A percentile compares a stretch with the other conserved stretches of the same genome.
Evolutionary conservation across 305 asterid genomes (phyloP).

Genomic region (Caryopteris hybrid): DNA sequence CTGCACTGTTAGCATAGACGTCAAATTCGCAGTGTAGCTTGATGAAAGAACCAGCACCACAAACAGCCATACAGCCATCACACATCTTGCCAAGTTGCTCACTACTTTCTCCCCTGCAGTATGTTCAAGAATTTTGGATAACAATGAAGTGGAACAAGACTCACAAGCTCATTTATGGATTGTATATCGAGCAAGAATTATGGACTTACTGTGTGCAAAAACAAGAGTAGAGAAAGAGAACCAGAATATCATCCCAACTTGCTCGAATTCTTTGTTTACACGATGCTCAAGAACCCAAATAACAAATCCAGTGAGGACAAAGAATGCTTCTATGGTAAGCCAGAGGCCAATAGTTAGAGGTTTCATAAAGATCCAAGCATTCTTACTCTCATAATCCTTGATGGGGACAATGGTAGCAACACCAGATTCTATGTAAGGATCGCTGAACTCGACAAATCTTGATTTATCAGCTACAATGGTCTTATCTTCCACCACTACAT

Average conservation of each 20-base stretch:
- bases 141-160: too few species aligned
- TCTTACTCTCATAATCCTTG: conserved; percentile 26
- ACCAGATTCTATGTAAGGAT: conserved; percentile 53
- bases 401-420: conserved; percentile 35
- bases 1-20: conserved; percentile 32
- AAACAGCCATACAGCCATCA: conserved; percentile 34
- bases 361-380: conserved; percentile 51
- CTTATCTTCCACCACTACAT: conserved; percentile 53
- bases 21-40: conserved; percentile 36
- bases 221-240: conserved; percentile 59
- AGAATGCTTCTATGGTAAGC: conserved; percentile 49
- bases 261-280: conserved; percentile 41
- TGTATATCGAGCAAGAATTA: neutral
- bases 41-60: conserved; percentile 38
- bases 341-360: conserved; percentile 45
- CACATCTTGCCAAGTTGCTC: conserved; percentile 30
- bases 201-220: conserved; percentile 46
- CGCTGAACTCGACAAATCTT: conserved; percentile 34
- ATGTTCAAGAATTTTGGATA: too few species aligned
- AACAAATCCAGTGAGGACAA: conserved; percentile 42
- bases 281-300: conserved; percentile 64
- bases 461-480: conserved; percentile 41
- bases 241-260: conserved; percentile 54
- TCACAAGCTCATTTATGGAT: too few species aligned
- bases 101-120: conserved; percentile 31